A percentile compares a stretch with the other conserved stretches of the same genome.
Evolutionary conservation across 2,329 filamentous ascomycete species (phyloP).

Genomic region (Verticillium tricorpus): DNA sequence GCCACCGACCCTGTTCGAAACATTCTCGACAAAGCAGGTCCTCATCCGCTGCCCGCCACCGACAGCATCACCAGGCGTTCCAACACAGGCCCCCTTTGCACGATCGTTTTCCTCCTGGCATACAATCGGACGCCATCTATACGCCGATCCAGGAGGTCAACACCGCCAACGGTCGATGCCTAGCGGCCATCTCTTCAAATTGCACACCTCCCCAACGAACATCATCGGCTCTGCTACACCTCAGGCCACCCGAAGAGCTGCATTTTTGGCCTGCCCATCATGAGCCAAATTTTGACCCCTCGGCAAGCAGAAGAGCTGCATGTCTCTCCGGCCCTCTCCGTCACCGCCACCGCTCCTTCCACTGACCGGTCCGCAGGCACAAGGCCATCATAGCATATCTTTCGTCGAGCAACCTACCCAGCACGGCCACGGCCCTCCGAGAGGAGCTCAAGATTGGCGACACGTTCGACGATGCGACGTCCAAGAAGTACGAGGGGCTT

Average conservation of each 20-base stretch:
- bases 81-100: not conserved
- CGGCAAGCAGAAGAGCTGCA: slow-evolving; percentile 88
- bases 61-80: not conserved
- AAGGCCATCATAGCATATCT: slow-evolving; percentile 93
- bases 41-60: not conserved
- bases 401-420: slow-evolving; percentile 64
- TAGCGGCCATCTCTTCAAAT: not conserved
- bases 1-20: not conserved
- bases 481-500: slow-evolving; percentile 91
- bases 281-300: slow-evolving; percentile 72
- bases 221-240: not conserved
- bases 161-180: not conserved
- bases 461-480: slow-evolving; percentile 71
- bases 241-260: not conserved
- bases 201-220: no score
- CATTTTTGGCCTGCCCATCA: slow-evolving; percentile 29
- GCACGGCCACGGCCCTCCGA: slow-evolving; percentile 66
- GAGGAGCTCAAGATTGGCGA: slow-evolving; percentile 69
- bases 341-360: not conserved
- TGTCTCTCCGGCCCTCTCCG: slow-evolving; percentile 11
- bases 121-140: not conserved
- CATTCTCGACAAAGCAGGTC: not conserved
- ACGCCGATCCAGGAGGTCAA: slow-evolving; percentile 2
- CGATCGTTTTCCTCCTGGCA: not conserved
- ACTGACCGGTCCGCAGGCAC: slow-evolving; percentile 53